Evolutionary conservation across 2,329 filamentous ascomycete genomes (phyloP), one percentile per base, ranked within the genome.

Genomic region (Aspergillus ustus): DNA sequence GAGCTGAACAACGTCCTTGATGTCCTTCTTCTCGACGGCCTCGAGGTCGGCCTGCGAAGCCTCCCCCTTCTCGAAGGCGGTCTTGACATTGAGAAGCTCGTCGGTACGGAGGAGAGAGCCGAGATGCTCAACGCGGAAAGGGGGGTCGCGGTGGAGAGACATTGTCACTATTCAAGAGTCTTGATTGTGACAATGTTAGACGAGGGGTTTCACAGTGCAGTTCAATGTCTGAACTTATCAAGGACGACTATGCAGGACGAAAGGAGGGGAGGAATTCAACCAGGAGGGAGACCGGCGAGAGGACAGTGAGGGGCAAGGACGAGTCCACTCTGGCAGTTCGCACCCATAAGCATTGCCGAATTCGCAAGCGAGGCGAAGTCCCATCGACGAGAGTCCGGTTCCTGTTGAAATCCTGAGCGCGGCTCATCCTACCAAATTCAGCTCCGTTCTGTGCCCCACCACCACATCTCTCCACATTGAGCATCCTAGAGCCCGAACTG

Each of bases 81-180:
- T 79, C 75, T 89, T 82, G 52, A 85, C 84, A 51, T 85, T 80
- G 15, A 90, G 81, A 28, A 92, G 83, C 55, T 83, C 77, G 56
- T 85, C 75, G 1, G 89, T 89, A 34, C 89, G 87, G 61, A 91
- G 84, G 34, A 92, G 81, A 15, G 89, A 91, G 53, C 89, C 89
- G 63, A 91, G 83, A 67, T 92, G 89, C 77, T 92, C 89, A 62
- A 89, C 88, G 72, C 90, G 84, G 77, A 90, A 91, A 53, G 87
- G 89, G 46, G 86, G 85, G 63, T 78, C 75, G 64, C 77, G 77
- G 63, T 73, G 78, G 52, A 75, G 69, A 46, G 70, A 69, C 74
- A 76, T 76, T 31, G 49, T 70, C 63, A 66, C 59, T 20, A 45
- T 40, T 52, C 52, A 45, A 22, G 2, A 28, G 20, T 20, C 43